These are phyloP conservation scores for Cryptococcus sp. DNA, from an alignment of 1,284 basidiomycete genomes.

Conservation along the genomic window DNA sequence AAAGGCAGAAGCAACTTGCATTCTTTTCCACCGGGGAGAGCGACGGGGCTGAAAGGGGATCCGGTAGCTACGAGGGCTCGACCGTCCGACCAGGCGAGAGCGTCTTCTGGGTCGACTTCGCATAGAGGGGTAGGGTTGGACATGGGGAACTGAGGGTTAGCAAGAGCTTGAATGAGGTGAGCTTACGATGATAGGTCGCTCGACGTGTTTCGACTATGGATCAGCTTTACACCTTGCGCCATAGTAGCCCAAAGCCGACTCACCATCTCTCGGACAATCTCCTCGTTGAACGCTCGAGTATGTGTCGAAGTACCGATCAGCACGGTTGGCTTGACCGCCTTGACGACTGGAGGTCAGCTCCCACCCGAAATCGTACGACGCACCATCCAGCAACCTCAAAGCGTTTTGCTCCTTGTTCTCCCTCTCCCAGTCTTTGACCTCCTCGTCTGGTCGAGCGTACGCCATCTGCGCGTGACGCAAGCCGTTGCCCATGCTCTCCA, in stretches of 20 bases:
- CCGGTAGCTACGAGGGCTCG: constrained; percentile 71
- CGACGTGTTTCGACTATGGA: constrained; percentile 53
- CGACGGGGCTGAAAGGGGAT: constrained; percentile 69
- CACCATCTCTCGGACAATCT: constrained; percentile 61
- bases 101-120: constrained; percentile 57
- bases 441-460: constrained; percentile 47
- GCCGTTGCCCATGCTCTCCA: constrained; percentile 49
- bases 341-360: constrained; percentile 53
- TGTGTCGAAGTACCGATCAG: constrained; percentile 79
- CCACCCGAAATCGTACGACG: constrained; percentile 5
- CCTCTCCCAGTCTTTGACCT: constrained; percentile 45
- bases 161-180: neutral
- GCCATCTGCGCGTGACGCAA: constrained; percentile 45
- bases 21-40: constrained; percentile 51
- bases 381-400: constrained; percentile 47
- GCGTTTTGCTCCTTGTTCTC: constrained; percentile 38
- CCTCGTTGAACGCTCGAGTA: constrained; percentile 72
- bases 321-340: constrained; percentile 64
- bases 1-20: constrained; percentile 18
- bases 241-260: constrained; percentile 15
- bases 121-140: constrained; percentile 73
- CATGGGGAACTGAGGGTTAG: constrained; percentile 55
- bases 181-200: constrained; percentile 64
- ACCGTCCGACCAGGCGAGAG: constrained; percentile 60
- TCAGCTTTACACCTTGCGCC: constrained; percentile 51